Conservation (phyloP, 2,329 filamentous ascomycete species). For the Arachnopeziza araneosa region DNA sequence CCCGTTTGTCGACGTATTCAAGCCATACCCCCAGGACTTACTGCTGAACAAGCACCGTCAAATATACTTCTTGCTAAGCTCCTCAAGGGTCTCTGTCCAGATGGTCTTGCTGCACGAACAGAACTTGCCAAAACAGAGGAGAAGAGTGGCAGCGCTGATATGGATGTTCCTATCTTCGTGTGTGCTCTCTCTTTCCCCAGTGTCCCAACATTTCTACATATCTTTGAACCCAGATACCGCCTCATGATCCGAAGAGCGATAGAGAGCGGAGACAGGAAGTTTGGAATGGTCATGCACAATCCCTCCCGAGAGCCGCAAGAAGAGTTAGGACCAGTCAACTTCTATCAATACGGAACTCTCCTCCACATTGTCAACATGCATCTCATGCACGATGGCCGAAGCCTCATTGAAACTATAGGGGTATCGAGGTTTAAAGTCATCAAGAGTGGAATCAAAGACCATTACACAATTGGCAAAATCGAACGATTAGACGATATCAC, state of each 20-base stretch:
- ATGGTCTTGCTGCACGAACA: conserved; percentile 50
- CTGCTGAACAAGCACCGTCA: conserved; percentile 36
- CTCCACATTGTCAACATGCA: conserved; percentile 71
- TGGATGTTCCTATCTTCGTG: conserved; percentile 69
- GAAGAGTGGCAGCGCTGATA: conserved; percentile 47
- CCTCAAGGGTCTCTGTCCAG: conserved; percentile 63
- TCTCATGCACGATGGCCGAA: conserved; percentile 72
- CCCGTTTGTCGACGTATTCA: conserved; percentile 72
- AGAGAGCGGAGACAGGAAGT: conserved; percentile 62
- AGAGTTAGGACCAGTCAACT: conserved; percentile 47
- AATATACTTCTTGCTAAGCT: conserved; percentile 62
- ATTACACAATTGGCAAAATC: conserved; percentile 70
- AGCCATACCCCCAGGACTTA: conserved; percentile 38
- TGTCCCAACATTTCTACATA: conserved; percentile 80
- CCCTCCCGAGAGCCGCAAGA: conserved; percentile 46
- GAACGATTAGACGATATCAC: conserved; percentile 79
- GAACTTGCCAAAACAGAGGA: conserved; percentile 53
- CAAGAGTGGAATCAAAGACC: conserved; percentile 61
- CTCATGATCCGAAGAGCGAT: conserved; percentile 81
- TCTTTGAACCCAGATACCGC: conserved; percentile 90
- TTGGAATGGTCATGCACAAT: conserved; percentile 80
- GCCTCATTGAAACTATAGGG: conserved; percentile 72
- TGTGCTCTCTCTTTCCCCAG: conserved; percentile 76
- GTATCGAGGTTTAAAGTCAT: conserved; percentile 70
- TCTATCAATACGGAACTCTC: conserved; percentile 72